A percentile compares a stretch with the other conserved stretches of the same genome.
phyloP scores from a whole-genome alignment of 2,329 filamentous ascomycete species.

The Ophioceras dolichostomum region DNA sequence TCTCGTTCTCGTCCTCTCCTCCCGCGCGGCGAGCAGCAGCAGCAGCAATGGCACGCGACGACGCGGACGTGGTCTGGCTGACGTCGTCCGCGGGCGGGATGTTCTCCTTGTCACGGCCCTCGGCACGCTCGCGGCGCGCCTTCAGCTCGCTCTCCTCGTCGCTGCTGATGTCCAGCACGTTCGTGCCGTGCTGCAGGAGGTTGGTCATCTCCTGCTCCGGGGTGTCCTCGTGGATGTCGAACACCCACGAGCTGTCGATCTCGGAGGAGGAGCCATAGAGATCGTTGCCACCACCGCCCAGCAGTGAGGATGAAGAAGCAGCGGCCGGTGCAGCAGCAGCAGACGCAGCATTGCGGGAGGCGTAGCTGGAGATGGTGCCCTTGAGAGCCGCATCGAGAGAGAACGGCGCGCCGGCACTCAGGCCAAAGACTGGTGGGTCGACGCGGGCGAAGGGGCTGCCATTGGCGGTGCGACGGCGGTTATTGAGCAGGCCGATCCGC shows the following conservation, averaged over 20 bases:
- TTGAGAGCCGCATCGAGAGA: slow-evolving; percentile 75
- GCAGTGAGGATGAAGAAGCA: slow-evolving; percentile 14
- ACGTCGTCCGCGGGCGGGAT: slow-evolving; percentile 62
- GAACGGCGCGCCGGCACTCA: slow-evolving; percentile 46
- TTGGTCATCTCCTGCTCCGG: slow-evolving; percentile 86
- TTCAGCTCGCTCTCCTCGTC: slow-evolving; percentile 63
- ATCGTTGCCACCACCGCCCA: slow-evolving; percentile 8
- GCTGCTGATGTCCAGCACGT: slow-evolving; percentile 76
- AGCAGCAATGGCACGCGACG: slow-evolving; percentile 17
- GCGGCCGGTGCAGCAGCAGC: slow-evolving; percentile 3
- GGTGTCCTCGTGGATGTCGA: slow-evolving; percentile 89
- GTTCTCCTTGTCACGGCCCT: slow-evolving; percentile 81
- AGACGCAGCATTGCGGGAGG: slow-evolving; percentile 20
- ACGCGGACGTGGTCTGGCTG: slow-evolving; percentile 37
- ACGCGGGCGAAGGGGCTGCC: slow-evolving; percentile 54
- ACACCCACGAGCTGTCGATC: slow-evolving; percentile 64
- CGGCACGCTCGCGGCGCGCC: slow-evolving; percentile 35
- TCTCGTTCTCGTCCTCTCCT: slow-evolving; percentile 36
- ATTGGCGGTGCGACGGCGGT: slow-evolving; percentile 51
- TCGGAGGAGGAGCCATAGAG: slow-evolving; percentile 28
- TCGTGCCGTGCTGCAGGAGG: slow-evolving; percentile 81
- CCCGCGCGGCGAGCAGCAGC: too few species aligned
- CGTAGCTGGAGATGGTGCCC: slow-evolving; percentile 57
- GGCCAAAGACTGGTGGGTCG: slow-evolving; percentile 53
- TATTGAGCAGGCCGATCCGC: slow-evolving; percentile 54